Base-by-base conservation (phyloP, 345 rosid genomes). In the Cochlearia excelsa region DNA sequence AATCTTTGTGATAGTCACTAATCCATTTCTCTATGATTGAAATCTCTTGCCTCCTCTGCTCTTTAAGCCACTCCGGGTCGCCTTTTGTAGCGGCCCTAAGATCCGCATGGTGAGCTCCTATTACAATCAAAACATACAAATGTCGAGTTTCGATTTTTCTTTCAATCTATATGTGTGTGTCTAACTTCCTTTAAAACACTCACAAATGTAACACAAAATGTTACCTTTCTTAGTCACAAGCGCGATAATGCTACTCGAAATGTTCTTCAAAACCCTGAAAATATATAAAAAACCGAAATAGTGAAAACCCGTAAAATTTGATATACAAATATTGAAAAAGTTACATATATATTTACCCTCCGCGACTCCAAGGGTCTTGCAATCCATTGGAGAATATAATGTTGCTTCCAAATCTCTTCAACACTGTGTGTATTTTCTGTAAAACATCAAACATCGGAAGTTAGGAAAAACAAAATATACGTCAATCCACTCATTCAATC, bases 331-430 rank as follows among this genome's bases (percentile, higher is more conserved):
- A 16, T 16, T 16, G 23, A 16, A 16, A 16, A 16, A 33, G 4
- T 33, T 2, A 33, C 35, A 2, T 2, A 3, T 33, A 5, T 33
- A 33, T 75, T 75, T 30, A 85, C 92, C 96, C 71, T 76, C 96
- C 96, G 68, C 92, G 77, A 69, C 96, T 85, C 88, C 88, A 83
- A 0, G 90, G 90, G 52, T 88, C 93, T 46, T 79, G 84, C 87
- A 83, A 61, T 61, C 90, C 90, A 62, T 83, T 85, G 45, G 93
- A 88, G 56, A 88, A 83, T 67, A 85, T 79, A 46, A 88, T 83
- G 71, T 85, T 85, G 67, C 88, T 73, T 33, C 84, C 86, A 3
- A 71, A 83, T 69, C 85, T 82, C 74, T 78, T 80, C 61, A 83
- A 67, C 3, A 78, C 89, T 44, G 54, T 66, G 65, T 73, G 68